phyloP scores from a whole-genome alignment of 2,329 filamentous ascomycete species.

The Aureobasidium pullulans region DNA sequence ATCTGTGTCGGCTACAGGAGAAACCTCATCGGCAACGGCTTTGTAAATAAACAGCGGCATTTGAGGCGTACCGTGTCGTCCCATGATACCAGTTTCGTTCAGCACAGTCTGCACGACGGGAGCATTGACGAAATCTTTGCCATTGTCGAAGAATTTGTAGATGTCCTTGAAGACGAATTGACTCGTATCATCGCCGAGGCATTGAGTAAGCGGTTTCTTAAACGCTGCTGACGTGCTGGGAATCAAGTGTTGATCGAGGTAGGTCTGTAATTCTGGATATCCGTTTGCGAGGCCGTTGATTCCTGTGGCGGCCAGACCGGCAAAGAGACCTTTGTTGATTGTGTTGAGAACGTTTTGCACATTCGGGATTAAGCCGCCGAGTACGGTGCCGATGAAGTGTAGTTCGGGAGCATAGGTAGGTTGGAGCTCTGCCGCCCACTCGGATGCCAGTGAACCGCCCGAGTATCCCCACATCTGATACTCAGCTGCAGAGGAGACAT shows the following conservation, averaged over 20 bases:
- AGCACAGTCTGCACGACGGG: neutral
- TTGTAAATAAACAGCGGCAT: conserved; percentile 29
- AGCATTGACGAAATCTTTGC: neutral
- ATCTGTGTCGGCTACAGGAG: conserved; percentile 23
- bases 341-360: conserved; percentile 20
- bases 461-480: conserved; percentile 22
- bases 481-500: neutral
- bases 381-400: conserved; percentile 22
- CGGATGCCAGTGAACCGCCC: conserved; percentile 21
- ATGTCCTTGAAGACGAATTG: conserved; percentile 16
- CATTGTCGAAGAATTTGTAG: conserved; percentile 18
- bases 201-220: conserved; percentile 3
- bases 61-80: conserved; percentile 16
- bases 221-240: conserved; percentile 14
- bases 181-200: conserved; percentile 6
- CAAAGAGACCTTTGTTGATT: conserved; percentile 21
- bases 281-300: conserved; percentile 21
- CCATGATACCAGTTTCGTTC: neutral
- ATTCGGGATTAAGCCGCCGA: conserved; percentile 28
- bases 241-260: conserved; percentile 11
- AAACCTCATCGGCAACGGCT: conserved; percentile 26
- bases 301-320: conserved; percentile 12
- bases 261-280: conserved; percentile 19
- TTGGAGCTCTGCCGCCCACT: conserved; percentile 23
- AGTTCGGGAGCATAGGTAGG: conserved; percentile 24